Evolutionary conservation across 1,139 yeast genomes (phyloP), one percentile per base, ranked within the genome.

Genomic region (Geotrichum cucujoidarum): DNA sequence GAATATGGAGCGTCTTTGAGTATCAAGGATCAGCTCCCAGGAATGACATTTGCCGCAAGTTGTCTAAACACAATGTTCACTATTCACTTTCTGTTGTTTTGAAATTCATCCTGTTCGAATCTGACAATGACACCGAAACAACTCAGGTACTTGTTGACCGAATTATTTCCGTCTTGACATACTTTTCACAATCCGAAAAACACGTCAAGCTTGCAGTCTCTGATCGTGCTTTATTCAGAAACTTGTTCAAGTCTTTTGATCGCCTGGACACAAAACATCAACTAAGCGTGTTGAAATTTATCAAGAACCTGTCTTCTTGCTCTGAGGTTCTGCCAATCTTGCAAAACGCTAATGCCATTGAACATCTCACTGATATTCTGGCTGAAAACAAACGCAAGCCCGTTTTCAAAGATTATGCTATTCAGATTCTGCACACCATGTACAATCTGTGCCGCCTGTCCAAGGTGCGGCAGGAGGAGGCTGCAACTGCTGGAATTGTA

Each of bases 391-490:
- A 50, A 7, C 36, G 31, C 17, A 52, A 50, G 16, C 31, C 48
- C 39, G 30, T 43, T 42, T 43, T 51, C 40, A 47, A 55, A 43
- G 63, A 61, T 16, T 43, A 54, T 47, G 49, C 56, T 50, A 38
- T 54, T 49, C 54, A 67, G 55, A 38, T 71, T 20, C 59, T 70
- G 22, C 62, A 62, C 1, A 62, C 74, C 1, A 62, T 69, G 47
- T 62, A 63, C 53, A 80, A 78, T 55, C 70, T 80, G 43, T 80
- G 87, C 56, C 78, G 81, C 45, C 69, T 82, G 55, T 78, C 79
- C 55, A 74, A 74, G 48, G 57, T 64, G 1, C 66, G 76, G 24
- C 87, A 80, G 56, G 65, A 68, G 1, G 82, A 78, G 50, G 66
- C 82, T 13, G 79, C 80, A 2, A 64, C 65, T 30, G 62, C 75